Conservation (phyloP, 331 rosid genomes). For the Spiraea crenata region DNA sequence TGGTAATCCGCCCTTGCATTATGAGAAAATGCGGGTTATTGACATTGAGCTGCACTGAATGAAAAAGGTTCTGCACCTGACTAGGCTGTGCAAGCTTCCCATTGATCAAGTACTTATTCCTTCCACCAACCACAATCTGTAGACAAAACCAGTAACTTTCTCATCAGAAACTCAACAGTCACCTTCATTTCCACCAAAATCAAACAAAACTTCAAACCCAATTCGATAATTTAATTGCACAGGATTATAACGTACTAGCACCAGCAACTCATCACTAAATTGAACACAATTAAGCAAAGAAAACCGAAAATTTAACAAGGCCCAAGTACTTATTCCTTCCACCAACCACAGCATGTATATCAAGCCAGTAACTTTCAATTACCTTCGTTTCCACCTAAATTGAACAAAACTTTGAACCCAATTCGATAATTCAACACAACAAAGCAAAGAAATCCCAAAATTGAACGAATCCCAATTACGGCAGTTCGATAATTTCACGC, state of each 20-base stretch:
- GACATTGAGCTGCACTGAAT: conserved; percentile 96
- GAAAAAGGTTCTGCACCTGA: conserved; percentile 97
- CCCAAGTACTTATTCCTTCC: conserved; percentile 74
- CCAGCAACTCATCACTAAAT: not conserved
- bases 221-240: not conserved
- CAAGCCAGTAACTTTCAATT: conserved; percentile 12
- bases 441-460: conserved; percentile 1
- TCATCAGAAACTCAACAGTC: not conserved
- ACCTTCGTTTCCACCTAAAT: not conserved
- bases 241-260: not conserved
- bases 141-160: conserved; percentile 22
- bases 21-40: conserved; percentile 96
- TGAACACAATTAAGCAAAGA: not conserved
- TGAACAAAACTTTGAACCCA: not conserved
- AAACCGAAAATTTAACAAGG: not conserved
- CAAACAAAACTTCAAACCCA: not conserved
- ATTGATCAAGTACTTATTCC: conserved; percentile 87
- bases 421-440: not conserved
- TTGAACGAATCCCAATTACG: too few species aligned
- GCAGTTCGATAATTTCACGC: too few species aligned
- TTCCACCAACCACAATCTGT: conserved; percentile 97
- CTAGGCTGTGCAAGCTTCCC: conserved; percentile 99
- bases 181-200: not conserved
- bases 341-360: conserved; percentile 85
- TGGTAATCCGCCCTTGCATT: conserved; percentile 99